These are phyloP conservation scores for Glonium stellatum DNA, from an alignment of 495 filamentous ascomycete genomes.

Conservation along the genomic window DNA sequence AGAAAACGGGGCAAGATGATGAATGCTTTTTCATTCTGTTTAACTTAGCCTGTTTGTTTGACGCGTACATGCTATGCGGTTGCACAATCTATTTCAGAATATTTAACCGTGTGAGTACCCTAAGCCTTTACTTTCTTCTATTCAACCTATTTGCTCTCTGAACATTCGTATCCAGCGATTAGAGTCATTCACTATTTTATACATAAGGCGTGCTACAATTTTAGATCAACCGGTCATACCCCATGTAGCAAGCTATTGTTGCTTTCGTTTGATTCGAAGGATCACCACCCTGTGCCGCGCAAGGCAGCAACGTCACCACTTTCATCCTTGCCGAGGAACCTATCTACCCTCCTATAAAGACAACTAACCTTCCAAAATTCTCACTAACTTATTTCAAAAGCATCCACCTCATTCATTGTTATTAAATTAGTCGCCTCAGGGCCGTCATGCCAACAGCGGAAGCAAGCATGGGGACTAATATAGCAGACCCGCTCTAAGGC, in stretches of 20 bases:
- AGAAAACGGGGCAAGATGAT: too few species aligned
- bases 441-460: neutral
- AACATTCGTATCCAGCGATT: too few species aligned
- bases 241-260: neutral
- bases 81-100: too few species aligned
- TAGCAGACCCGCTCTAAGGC: neutral
- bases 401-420: neutral
- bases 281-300: neutral
- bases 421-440: neutral
- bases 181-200: neutral
- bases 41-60: too few species aligned
- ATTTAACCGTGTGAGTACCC: too few species aligned
- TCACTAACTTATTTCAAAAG: neutral
- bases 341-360: neutral
- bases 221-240: neutral
- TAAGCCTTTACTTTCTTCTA: too few species aligned
- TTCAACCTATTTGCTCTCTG: neutral
- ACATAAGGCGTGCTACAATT: neutral
- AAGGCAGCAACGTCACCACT: neutral
- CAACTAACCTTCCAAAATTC: neutral
- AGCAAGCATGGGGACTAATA: neutral
- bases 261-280: neutral
- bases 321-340: neutral
- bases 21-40: too few species aligned
- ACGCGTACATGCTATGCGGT: too few species aligned